These are phyloP conservation scores for Lipomyces sp. DNA, from an alignment of 805 yeast species.

Conservation along the genomic window DNA sequence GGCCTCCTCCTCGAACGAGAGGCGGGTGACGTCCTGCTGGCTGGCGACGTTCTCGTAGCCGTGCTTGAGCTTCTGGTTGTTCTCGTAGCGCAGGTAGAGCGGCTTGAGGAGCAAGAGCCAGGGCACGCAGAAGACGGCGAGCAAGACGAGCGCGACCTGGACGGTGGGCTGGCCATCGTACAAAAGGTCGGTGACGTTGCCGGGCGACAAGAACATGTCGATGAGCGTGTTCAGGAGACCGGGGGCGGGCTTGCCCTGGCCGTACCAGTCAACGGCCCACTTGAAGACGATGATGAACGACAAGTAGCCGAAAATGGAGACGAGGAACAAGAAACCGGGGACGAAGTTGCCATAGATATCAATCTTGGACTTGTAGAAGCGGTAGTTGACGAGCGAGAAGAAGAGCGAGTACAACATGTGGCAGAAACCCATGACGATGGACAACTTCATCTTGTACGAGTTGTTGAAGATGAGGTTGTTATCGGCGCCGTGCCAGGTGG, in stretches of 20 bases:
- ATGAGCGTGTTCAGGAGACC: slow-evolving; percentile 92
- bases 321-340: slow-evolving; percentile 94
- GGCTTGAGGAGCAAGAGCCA: slow-evolving; percentile 88
- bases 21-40: slow-evolving; percentile 37
- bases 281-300: slow-evolving; percentile 83
- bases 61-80: slow-evolving; percentile 49
- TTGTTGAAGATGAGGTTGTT: slow-evolving; percentile 85
- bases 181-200: slow-evolving; percentile 73
- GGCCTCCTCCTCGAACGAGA: slow-evolving; percentile 39
- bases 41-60: slow-evolving; percentile 50
- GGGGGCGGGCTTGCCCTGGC: slow-evolving; percentile 75
- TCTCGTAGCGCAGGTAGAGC: slow-evolving; percentile 57
- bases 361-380: slow-evolving; percentile 62
- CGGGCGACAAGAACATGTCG: slow-evolving; percentile 93
- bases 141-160: slow-evolving; percentile 65
- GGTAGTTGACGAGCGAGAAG: slow-evolving; percentile 79
- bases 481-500: slow-evolving; percentile 96
- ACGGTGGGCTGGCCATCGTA: slow-evolving; percentile 75
- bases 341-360: slow-evolving; percentile 90
- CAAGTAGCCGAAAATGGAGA: slow-evolving; percentile 90
- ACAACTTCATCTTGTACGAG: slow-evolving; percentile 95
- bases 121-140: slow-evolving; percentile 90
- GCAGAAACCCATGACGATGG: slow-evolving; percentile 87
- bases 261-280: slow-evolving; percentile 92
- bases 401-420: slow-evolving; percentile 91